phyloP scores from a whole-genome alignment of 805 yeast genomes.

The Kurtzmaniella fragi region DNA sequence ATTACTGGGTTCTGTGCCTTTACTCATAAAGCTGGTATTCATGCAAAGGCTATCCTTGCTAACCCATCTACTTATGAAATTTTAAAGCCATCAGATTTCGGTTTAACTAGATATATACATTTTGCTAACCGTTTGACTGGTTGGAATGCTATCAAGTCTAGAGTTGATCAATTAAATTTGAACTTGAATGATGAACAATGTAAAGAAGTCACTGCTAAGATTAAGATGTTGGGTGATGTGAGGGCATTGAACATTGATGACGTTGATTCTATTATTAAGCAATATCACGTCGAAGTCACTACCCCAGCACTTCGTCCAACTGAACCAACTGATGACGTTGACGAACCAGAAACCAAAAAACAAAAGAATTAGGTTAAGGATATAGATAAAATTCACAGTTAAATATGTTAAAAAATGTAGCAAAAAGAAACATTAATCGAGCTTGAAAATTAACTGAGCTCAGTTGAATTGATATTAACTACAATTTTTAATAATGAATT shows the following conservation, averaged over 20 bases:
- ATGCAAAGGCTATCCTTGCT: slow-evolving; percentile 58
- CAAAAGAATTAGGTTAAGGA: slow-evolving; percentile 18
- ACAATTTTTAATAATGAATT: no score
- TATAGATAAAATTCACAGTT: neutral
- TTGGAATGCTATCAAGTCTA: slow-evolving; percentile 58
- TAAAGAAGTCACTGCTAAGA: slow-evolving; percentile 50
- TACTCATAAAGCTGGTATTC: slow-evolving; percentile 62
- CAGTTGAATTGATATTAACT: no score
- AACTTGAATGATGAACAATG: slow-evolving; percentile 52
- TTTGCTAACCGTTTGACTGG: slow-evolving; percentile 60
- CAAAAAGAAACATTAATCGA: neutral
- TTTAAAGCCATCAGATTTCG: slow-evolving; percentile 53
- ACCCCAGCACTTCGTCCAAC: slow-evolving; percentile 25
- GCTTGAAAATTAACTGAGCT: no score
- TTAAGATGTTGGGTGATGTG: slow-evolving; percentile 54
- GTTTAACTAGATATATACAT: slow-evolving; percentile 57
- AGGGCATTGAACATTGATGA: slow-evolving; percentile 57
- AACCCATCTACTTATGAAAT: slow-evolving; percentile 62
- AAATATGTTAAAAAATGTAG: neutral
- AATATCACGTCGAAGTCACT: slow-evolving; percentile 42
- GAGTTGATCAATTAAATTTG: slow-evolving; percentile 57
- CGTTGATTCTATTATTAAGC: slow-evolving; percentile 55
- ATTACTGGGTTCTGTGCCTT: slow-evolving; percentile 62
- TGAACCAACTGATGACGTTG: slow-evolving; percentile 14
- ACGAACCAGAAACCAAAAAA: slow-evolving; percentile 34